Conservation (phyloP, 306 rosid species). For the Malus fusca region DNA sequence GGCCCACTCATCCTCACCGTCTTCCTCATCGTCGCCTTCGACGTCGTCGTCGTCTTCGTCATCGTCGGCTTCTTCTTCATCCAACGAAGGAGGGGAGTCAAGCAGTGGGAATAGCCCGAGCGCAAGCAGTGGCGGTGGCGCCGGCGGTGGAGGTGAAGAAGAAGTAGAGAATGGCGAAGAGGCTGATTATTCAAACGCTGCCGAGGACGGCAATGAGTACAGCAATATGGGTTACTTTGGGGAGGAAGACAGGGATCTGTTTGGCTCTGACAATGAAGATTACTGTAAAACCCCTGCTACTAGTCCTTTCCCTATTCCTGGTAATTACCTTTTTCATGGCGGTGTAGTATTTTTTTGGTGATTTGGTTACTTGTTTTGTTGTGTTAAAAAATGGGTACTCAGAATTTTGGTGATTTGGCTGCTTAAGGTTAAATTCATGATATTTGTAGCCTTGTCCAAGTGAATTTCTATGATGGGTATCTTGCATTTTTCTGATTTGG, state of each 20-base stretch:
- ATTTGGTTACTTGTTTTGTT: neutral
- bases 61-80: conserved; percentile 49
- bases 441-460: neutral
- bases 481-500: neutral
- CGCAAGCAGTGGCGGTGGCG: conserved; percentile 44
- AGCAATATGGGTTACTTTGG: conserved; percentile 11
- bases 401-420: neutral
- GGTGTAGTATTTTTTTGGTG: neutral
- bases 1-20: conserved; percentile 52
- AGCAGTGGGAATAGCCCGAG: conserved; percentile 33
- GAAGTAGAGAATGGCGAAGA: conserved; percentile 57
- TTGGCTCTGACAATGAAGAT: conserved; percentile 84
- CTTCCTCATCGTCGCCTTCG: conserved; percentile 48
- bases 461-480: neutral
- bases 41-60: conserved; percentile 55
- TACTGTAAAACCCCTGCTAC: conserved; percentile 64
- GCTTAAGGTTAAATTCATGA: neutral
- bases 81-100: conserved; percentile 38
- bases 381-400: neutral
- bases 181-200: conserved; percentile 14
- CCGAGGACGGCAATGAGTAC: conserved; percentile 17
- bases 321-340: conserved; percentile 24
- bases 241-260: conserved; percentile 65
- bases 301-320: conserved; percentile 75
- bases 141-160: conserved; percentile 25